These are phyloP conservation scores for Chalara sp. DNA, from an alignment of 2,329 filamentous ascomycete species.

Conservation along the genomic window DNA sequence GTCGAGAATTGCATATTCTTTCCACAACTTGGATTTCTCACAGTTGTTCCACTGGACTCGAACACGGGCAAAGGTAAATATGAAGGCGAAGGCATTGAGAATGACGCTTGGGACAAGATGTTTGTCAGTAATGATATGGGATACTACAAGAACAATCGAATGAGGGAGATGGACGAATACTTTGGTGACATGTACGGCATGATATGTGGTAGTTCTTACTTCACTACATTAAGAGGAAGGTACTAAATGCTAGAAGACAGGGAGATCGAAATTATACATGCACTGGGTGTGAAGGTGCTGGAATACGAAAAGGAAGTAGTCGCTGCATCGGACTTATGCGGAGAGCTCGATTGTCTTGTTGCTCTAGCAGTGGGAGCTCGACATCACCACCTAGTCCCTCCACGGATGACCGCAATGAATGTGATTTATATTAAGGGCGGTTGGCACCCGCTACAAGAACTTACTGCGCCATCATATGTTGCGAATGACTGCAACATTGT, in stretches of 20 bases:
- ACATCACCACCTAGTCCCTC: conserved; percentile 64
- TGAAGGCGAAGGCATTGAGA: conserved; percentile 48
- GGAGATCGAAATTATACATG: conserved; percentile 83
- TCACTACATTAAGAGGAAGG: not conserved
- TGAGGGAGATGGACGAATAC: conserved; percentile 72
- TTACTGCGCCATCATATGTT: conserved; percentile 73
- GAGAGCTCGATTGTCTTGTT: conserved; percentile 79
- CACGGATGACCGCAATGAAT: conserved; percentile 64
- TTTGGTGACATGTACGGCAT: conserved; percentile 80
- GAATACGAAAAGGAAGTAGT: conserved; percentile 60
- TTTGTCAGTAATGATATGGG: conserved; percentile 65
- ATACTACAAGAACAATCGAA: conserved; percentile 82
- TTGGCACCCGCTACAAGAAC: conserved; percentile 80
- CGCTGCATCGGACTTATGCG: conserved; percentile 70
- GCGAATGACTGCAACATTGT: conserved; percentile 70
- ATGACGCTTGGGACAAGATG: conserved; percentile 67
- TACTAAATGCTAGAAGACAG: conserved; percentile 48
- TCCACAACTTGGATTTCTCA: conserved; percentile 85
- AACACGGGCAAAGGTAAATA: conserved; percentile 53
- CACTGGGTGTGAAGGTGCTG: conserved; percentile 64
- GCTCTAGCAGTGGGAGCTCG: conserved; percentile 73
- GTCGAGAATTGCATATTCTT: conserved; percentile 78
- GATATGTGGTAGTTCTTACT: conserved; percentile 62
- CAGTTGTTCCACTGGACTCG: conserved; percentile 60
- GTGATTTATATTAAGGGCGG: conserved; percentile 70